Percentiles rank a stretch among this genome's conserved stretches.
Evolutionary conservation across 306 rosid species (phyloP).

Genomic region (Malus domestica): ASM211411v1 NC_041799.1:2477501-2478000

Average conservation of each 20-base stretch:
- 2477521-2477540: no score
- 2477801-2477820: neutral
- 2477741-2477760: neutral
- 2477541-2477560: neutral
- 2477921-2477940: neutral
- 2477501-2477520: no score
- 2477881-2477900: neutral
- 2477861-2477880: neutral
- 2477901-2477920: constrained; percentile 7
- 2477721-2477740: neutral
- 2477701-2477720: neutral
- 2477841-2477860: neutral
- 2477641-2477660: neutral
- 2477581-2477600: no score
- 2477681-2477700: neutral
- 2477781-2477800: neutral
- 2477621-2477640: neutral
- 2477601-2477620: neutral
- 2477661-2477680: neutral
- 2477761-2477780: neutral
- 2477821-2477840: neutral
- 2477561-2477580: no score
- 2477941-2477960: neutral
- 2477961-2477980: neutral
- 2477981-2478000: neutral